phyloP scores from a whole-genome alignment of 2,329 filamentous ascomycete species.

The Arthrobotrys conoides region DNA sequence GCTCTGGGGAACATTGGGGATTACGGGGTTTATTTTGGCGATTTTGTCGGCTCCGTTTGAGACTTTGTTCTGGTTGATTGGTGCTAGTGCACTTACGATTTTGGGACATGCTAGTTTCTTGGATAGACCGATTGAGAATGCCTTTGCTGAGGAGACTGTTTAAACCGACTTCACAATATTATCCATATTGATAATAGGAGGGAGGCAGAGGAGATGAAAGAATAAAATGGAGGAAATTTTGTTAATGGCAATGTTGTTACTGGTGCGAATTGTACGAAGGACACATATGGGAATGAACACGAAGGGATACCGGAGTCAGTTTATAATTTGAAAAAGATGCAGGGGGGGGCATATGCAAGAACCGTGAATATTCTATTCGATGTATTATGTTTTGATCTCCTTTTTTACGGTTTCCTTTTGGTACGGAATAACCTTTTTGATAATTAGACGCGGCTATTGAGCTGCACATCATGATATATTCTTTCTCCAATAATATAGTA shows the following conservation, averaged over 20 bases:
- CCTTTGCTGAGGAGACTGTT: constrained; percentile 99
- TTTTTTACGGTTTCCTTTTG: constrained; percentile 18
- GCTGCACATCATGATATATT: constrained; percentile 39
- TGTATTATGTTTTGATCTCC: constrained; percentile 26
- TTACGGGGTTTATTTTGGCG: constrained; percentile 85
- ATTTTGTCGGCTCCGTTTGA: constrained; percentile 86
- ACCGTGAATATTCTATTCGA: constrained; percentile 29
- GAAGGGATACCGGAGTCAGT: constrained; percentile 11
- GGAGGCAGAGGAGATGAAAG: not conserved
- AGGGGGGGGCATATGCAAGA: not conserved
- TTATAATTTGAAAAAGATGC: not conserved
- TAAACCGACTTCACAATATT: constrained; percentile 69
- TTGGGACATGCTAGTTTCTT: constrained; percentile 94
- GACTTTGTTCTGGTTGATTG: constrained; percentile 94
- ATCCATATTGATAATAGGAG: not conserved
- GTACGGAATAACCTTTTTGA: constrained; percentile 21
- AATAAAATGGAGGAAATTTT: not conserved
- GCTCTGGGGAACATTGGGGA: constrained; percentile 89
- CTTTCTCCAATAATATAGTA: not conserved
- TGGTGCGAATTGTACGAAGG: not conserved
- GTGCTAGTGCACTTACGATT: constrained; percentile 92
- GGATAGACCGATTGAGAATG: constrained; percentile 99
- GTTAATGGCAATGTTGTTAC: constrained; percentile 15
- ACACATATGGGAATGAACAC: not conserved
- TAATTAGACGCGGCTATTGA: constrained; percentile 44